Evolutionary conservation across 306 rosid genomes (phyloP).

Genomic region (Hippophae gyantsensis): DNA sequence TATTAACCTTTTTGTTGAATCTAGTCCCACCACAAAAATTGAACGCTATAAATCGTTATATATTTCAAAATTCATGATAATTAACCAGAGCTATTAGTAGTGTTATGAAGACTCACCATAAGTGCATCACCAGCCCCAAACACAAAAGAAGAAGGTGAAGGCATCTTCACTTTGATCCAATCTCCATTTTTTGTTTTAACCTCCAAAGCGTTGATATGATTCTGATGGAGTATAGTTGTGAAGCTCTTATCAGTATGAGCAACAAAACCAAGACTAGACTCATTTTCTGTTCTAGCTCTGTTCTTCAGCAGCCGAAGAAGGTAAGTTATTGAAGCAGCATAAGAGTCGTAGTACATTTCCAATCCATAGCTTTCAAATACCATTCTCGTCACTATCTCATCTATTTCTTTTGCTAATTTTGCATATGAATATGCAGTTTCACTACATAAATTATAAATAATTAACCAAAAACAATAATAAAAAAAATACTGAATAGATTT

Average conservation of each 20-base stretch:
- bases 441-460: slow-evolving; percentile 15
- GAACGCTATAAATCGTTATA: not conserved
- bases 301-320: slow-evolving; percentile 52
- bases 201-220: slow-evolving; percentile 51
- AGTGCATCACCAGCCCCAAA: slow-evolving; percentile 74
- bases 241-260: slow-evolving; percentile 80
- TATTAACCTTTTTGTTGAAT: too few relatives aligned
- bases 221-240: slow-evolving; percentile 68
- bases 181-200: slow-evolving; percentile 48
- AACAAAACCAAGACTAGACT: slow-evolving; percentile 43
- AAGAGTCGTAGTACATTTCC: slow-evolving; percentile 26
- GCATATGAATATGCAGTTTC: slow-evolving; percentile 37
- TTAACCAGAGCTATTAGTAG: not conserved
- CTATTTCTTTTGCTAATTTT: slow-evolving; percentile 42
- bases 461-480: not conserved
- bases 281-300: slow-evolving; percentile 26
- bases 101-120: slow-evolving; percentile 24
- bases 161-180: slow-evolving; percentile 54
- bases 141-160: slow-evolving; percentile 41
- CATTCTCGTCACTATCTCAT: slow-evolving; percentile 57
- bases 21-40: too few relatives aligned
- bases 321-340: slow-evolving; percentile 30
- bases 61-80: not conserved
- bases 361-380: slow-evolving; percentile 59
- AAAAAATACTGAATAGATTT: too few relatives aligned